Evolutionary conservation across 352 stramenopile species (phyloP), one percentile per base, ranked within the genome.

Genomic region (Pythium vanterpoolii): DNA sequence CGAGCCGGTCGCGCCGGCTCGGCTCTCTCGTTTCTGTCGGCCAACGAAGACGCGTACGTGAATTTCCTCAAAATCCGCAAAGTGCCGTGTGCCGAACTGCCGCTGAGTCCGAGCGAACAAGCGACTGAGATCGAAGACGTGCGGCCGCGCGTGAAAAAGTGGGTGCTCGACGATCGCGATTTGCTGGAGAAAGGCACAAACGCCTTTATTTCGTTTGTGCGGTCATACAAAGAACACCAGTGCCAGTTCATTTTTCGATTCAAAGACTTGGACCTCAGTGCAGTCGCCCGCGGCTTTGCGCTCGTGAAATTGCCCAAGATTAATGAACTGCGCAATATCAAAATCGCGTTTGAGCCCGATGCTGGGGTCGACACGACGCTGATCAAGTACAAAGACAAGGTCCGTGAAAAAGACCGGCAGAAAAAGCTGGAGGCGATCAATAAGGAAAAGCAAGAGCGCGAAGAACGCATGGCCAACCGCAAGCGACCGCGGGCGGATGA

Each of bases 171-270:
- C 49, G 97, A 99, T 71, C 85, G 98, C 39, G 98, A 99, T 58
- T 56, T 99, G 56, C 79, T 99, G 8, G 98, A 99, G 68, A 98
- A 98, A 60, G 97, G 97, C 30, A 99, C 97, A 0, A 98, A 97
- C 60, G 97, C 97, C 14, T 99, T 99, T 69, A 99, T 98, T 39
- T 96, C 96, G 16, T 99, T 99, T 71, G 90, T 99, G 65, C 86
- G 97, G 21, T 98, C 96, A 19, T 99, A 99, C 85, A 99, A 99
- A 70, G 97, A 99, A 64, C 96, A 99, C 81, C 85, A 98, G 67
- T 99, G 95, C 57, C 86, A 97, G 52, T 99, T 99, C 73, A 99
- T 99, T 52, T 99, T 99, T 68, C 87, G 96, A 34, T 99, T 99
- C 76, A 95, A 97, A 52, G 97, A 98, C 30, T 77, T 99, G 18